A percentile compares a stretch with the other conserved stretches of the same genome.
These are phyloP conservation scores for Blastocystis sp. DNA, from an alignment of 352 stramenopile species.

Conservation along the genomic window DNA sequence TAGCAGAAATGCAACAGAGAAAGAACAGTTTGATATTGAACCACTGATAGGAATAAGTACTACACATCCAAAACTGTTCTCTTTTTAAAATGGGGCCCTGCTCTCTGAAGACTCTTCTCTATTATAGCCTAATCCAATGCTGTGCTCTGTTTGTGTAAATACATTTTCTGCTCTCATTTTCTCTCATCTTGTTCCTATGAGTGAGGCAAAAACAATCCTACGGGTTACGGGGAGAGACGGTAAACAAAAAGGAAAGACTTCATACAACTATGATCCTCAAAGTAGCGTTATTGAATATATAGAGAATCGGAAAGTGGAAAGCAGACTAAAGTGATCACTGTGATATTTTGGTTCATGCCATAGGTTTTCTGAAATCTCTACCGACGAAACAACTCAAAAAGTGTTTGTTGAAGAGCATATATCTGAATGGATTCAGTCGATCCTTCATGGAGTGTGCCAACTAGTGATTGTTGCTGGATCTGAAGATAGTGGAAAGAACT, in stretches of 20 bases:
- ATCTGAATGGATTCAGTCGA: not conserved
- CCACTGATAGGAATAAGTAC: too few species aligned
- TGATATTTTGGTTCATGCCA: not conserved
- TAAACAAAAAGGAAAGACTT: not conserved
- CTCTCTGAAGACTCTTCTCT: too few species aligned
- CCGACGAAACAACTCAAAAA: not conserved
- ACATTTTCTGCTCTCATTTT: not conserved
- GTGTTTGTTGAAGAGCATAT: not conserved
- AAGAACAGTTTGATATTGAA: too few species aligned
- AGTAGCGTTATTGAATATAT: not conserved
- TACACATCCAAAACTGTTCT: too few species aligned
- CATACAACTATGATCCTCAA: not conserved
- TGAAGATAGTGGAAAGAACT: not conserved
- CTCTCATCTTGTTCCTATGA: not conserved
- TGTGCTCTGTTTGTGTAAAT: not conserved
- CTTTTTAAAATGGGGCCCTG: too few species aligned
- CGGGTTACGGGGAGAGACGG: not conserved
- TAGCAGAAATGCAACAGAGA: too few species aligned
- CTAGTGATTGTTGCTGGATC: not conserved
- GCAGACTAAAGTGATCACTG: not conserved
- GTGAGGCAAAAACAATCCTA: not conserved
- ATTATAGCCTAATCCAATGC: too few species aligned
- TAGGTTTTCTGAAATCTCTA: constrained; percentile 12
- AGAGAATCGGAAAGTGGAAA: not conserved
- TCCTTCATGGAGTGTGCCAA: not conserved